Evolutionary conservation across 345 rosid species (phyloP).

Genomic region (Gossypium anomalum): DNA sequence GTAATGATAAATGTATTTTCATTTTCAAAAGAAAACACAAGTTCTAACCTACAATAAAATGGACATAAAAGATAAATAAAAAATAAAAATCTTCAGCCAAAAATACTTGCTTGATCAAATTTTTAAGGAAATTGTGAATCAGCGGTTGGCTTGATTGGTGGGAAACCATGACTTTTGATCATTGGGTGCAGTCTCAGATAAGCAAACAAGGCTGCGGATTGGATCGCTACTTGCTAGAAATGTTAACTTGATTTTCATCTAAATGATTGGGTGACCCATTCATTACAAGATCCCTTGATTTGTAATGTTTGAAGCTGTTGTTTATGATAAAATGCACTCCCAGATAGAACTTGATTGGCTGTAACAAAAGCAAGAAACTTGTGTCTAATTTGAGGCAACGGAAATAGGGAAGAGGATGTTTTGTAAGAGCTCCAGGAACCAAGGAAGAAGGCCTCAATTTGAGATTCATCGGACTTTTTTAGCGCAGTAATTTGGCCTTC

Average conservation of each 20-base stretch:
- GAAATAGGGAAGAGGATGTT: constrained; percentile 51
- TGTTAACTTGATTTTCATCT: too few relatives aligned
- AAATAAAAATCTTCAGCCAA: constrained; percentile 37
- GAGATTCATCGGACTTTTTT: constrained; percentile 23
- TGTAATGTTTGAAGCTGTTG: too few relatives aligned
- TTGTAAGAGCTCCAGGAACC: constrained; percentile 48
- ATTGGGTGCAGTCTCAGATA: constrained; percentile 26
- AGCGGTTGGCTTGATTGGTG: constrained; percentile 37
- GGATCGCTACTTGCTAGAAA: too few relatives aligned
- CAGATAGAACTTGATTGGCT: constrained; percentile 44
- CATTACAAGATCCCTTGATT: too few relatives aligned
- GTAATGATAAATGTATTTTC: too few relatives aligned
- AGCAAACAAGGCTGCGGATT: too few relatives aligned
- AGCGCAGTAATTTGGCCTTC: neutral
- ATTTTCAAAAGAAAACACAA: too few relatives aligned
- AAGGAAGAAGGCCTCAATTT: constrained; percentile 62
- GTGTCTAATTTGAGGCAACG: constrained; percentile 40
- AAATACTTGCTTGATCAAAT: constrained; percentile 29
- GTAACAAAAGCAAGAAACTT: constrained; percentile 34
- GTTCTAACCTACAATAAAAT: constrained; percentile 19
- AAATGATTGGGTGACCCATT: too few relatives aligned
- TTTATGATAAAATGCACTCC: too few relatives aligned
- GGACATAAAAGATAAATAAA: too few relatives aligned
- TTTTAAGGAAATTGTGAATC: constrained; percentile 56
- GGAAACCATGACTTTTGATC: constrained; percentile 48